Evolutionary conservation across 768 basidiomycete species (phyloP).

Genomic region (Trichaptum fuscoviolaceum): DNA sequence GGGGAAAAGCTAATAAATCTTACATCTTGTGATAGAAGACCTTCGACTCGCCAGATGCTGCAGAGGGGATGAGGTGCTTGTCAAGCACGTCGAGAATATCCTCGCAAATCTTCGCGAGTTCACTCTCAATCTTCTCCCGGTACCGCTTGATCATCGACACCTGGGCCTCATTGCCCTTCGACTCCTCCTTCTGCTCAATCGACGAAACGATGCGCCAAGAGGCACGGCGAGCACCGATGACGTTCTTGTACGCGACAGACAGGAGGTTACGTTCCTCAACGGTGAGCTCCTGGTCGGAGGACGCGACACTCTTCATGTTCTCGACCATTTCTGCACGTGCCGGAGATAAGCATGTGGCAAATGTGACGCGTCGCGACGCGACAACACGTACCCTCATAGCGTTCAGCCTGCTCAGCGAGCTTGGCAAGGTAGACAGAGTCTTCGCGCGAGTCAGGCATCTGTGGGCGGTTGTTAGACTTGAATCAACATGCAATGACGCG

Average conservation of each 20-base stretch:
- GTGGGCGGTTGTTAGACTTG: not conserved
- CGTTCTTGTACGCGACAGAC: constrained; percentile 88
- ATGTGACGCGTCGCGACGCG: constrained; percentile 9
- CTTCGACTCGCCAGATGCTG: constrained; percentile 72
- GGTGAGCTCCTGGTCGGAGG: constrained; percentile 63
- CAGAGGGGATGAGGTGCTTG: constrained; percentile 51
- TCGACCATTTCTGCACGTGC: constrained; percentile 58
- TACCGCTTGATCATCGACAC: constrained; percentile 64
- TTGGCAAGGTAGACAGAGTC: constrained; percentile 99
- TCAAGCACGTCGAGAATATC: constrained; percentile 74
- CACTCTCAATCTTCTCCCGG: constrained; percentile 70
- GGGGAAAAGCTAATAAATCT: constrained; percentile 18
- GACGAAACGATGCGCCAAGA: constrained; percentile 82
- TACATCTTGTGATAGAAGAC: constrained; percentile 92
- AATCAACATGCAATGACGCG: constrained; percentile 3
- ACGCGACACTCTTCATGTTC: constrained; percentile 71
- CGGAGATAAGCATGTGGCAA: constrained; percentile 13
- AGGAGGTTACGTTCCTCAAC: constrained; percentile 86
- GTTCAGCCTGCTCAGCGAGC: constrained; percentile 99
- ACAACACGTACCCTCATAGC: constrained; percentile 77
- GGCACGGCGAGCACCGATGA: constrained; percentile 75
- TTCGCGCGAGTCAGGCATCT: constrained; percentile 89
- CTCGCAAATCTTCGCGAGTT: constrained; percentile 72
- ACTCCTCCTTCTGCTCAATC: constrained; percentile 64
- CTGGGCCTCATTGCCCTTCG: constrained; percentile 45